Base-by-base conservation (phyloP, 164 flowering plant genomes). In the Sextonia rubra region DNA sequence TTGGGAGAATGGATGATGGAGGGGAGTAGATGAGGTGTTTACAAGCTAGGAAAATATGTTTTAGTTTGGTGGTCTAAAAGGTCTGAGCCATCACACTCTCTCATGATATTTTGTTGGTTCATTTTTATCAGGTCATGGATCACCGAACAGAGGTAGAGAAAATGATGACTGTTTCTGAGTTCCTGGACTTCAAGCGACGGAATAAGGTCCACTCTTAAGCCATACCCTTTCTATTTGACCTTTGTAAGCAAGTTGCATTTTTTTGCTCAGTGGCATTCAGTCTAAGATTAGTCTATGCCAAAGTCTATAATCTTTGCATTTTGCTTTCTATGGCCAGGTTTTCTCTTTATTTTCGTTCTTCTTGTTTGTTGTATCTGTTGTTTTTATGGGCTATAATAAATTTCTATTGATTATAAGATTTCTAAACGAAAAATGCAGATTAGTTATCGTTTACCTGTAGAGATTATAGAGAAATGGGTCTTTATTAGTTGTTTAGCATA, bases 121-220 rank as follows among this genome's bases (percentile, higher is more conserved):
- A 27, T 30, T 76, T 56, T 73, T 72, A 68, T 75, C 84, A 96
- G 99, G 98, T 96, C 62, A 91, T 96, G 99, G 97, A 93, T 85
- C 90, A 83, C 75, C 82, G 91, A 3, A 89, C 97, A 23, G 99
- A 90, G 82, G 88, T 87, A 27, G 99, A 96, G 82, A 96, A 96
- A 80, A 75, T 83, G 60, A 93, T 96, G 99, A 69, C 80, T 79
- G 87, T 90, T 74, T 76, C 79, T 47, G 91, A 87, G 74, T 96
- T 96, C 86, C 98, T 96, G 66, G 98, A 96, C 87, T 91, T 74
- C 75, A 93, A 90, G 85, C 94, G 99, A 75, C 90, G 84, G 81
- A 89, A 90, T 78, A 96, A 90, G 97, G 99, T 93, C 0, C 55
- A 75, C 18, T 15, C 3, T 66, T 70, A 23, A 12, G 73, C 66